Percentiles rank a stretch among this genome's conserved stretches.
Evolutionary conservation across 306 rosid genomes (phyloP).

Genomic region (Vigna mungo): DNA sequence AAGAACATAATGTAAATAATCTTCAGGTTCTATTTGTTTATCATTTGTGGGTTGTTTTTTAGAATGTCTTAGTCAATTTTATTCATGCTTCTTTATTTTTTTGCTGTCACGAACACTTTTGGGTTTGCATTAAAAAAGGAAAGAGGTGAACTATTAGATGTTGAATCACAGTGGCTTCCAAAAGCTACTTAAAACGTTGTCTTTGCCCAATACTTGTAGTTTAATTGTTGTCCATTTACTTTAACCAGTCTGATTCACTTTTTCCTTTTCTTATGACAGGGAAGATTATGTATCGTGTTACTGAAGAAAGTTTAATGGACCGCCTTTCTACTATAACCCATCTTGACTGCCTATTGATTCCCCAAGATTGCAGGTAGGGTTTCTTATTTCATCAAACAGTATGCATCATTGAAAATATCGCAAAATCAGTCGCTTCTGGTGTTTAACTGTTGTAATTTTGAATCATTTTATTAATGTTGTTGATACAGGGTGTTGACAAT

Average conservation of each 20-base stretch:
- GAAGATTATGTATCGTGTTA: conserved; percentile 67
- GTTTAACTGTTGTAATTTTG: conserved; percentile 13
- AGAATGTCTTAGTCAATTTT: conserved; percentile 25
- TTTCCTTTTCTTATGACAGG: conserved; percentile 52
- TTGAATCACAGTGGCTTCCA: neutral
- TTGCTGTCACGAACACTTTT: conserved; percentile 3
- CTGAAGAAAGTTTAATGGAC: conserved; percentile 86
- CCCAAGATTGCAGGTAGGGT: conserved; percentile 67
- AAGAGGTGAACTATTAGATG: conserved; percentile 39
- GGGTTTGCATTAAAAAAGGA: conserved; percentile 53
- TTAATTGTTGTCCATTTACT: conserved; percentile 20
- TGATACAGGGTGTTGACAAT: conserved; percentile 78
- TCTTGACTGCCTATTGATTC: conserved; percentile 65
- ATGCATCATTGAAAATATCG: conserved; percentile 2
- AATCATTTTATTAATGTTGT: conserved; percentile 28
- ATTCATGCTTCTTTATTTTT: neutral
- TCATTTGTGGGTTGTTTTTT: too few species aligned
- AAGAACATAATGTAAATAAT: conserved; percentile 36
- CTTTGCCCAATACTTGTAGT: neutral
- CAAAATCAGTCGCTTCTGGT: conserved; percentile 17
- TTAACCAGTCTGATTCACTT: conserved; percentile 1
- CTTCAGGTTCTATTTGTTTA: conserved; percentile 10
- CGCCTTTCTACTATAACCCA: conserved; percentile 71
- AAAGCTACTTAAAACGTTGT: neutral
- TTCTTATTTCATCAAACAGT: conserved; percentile 33